A percentile compares a stretch with the other conserved stretches of the same genome.
Conservation (phyloP, 768 basidiomycete species). For the Pisolithus albus region DNA sequence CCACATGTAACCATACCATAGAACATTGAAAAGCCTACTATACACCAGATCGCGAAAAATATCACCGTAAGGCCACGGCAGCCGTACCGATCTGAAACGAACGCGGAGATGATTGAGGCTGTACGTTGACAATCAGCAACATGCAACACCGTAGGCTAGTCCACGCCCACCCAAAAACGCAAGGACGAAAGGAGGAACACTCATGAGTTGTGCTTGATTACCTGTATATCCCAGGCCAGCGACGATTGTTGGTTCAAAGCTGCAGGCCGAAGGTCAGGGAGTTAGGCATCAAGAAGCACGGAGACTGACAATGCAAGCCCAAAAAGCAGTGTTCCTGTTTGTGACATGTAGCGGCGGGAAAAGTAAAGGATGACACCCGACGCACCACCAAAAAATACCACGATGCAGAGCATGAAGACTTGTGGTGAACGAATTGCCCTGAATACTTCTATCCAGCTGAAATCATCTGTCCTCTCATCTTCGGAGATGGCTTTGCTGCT, state of each 20-base stretch:
- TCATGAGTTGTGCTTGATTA: conserved; percentile 53
- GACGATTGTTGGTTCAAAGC: conserved; percentile 72
- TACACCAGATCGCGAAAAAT: conserved; percentile 35
- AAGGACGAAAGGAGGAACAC: conserved; percentile 48
- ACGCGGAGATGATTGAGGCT: conserved; percentile 37
- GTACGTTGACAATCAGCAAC: not conserved
- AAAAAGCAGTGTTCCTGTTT: conserved; percentile 11
- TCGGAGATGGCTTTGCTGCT: conserved; percentile 27
- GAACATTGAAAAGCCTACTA: conserved; percentile 52
- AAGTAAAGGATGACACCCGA: conserved; percentile 5
- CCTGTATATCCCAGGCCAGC: conserved; percentile 50
- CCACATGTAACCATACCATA: conserved; percentile 31
- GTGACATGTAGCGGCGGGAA: not conserved
- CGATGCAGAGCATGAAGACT: conserved; percentile 43
- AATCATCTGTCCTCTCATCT: conserved; percentile 38
- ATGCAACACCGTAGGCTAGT: not conserved
- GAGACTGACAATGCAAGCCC: conserved; percentile 20
- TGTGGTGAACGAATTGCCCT: conserved; percentile 47
- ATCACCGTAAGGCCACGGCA: conserved; percentile 45
- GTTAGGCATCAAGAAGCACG: conserved; percentile 16
- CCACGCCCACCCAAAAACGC: conserved; percentile 41
- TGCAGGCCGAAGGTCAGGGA: conserved; percentile 33
- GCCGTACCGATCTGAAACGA: conserved; percentile 46
- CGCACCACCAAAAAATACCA: conserved; percentile 49
- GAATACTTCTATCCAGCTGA: conserved; percentile 52